Evolutionary conservation across 1,284 basidiomycete genomes (phyloP).

Genomic region (Termitomyces sp.): DNA sequence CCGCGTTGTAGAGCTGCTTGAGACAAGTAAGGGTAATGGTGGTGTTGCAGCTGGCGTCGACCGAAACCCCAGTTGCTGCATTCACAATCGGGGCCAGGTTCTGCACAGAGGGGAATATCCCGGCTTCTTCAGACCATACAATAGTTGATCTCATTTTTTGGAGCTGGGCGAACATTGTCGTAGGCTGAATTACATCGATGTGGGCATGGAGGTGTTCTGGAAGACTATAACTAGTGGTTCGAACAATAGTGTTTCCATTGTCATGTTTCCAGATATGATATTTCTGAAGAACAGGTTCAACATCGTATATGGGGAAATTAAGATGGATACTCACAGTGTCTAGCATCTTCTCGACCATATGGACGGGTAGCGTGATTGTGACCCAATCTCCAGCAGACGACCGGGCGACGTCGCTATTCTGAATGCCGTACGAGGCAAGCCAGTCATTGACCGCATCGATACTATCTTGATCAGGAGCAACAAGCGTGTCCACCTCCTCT

Average conservation of each 20-base stretch:
- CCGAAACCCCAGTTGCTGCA: conserved; percentile 31
- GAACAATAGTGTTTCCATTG: conserved; percentile 49
- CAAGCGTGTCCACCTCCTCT: conserved; percentile 54
- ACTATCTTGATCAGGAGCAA: conserved; percentile 53
- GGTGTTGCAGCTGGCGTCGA: conserved; percentile 47
- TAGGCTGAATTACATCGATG: conserved; percentile 70
- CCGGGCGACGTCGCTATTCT: conserved; percentile 38
- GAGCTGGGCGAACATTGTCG: conserved; percentile 62
- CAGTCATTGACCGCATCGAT: conserved; percentile 53
- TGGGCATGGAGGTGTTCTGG: conserved; percentile 58
- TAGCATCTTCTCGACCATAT: conserved; percentile 62
- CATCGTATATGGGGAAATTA: conserved; percentile 24
- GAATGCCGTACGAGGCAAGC: conserved; percentile 53
- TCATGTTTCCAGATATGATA: conserved; percentile 59
- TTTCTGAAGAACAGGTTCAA: conserved; percentile 33
- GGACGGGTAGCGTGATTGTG: conserved; percentile 51
- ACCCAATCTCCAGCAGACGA: conserved; percentile 70
- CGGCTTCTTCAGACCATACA: conserved; percentile 21
- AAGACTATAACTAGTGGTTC: conserved; percentile 68
- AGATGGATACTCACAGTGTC: conserved; percentile 45
- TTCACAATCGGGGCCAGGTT: conserved; percentile 22
- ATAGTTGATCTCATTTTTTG: conserved; percentile 43
- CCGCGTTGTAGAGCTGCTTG: conserved; percentile 46
- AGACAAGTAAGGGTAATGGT: conserved; percentile 49
- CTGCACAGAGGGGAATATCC: conserved; percentile 6